Evolutionary conservation across 306 rosid species (phyloP), one percentile per base, ranked within the genome.

Genomic region (Dryas octopetala): DNA sequence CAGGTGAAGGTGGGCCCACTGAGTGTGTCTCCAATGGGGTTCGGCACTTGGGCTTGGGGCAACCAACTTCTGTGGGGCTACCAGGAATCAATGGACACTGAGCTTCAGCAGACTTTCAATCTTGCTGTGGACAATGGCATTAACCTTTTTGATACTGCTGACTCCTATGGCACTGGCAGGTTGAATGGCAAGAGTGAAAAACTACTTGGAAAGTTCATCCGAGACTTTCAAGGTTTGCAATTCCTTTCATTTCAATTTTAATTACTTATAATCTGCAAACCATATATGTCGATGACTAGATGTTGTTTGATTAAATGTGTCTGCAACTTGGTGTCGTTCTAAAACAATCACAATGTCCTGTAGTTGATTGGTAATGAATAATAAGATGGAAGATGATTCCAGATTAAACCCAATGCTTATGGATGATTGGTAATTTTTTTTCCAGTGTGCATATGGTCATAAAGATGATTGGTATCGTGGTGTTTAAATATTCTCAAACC

Each of bases 21-120:
- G 38, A 91, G 77, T 81, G 91, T 95, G 16, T 95, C 97, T 69
- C 98, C 97, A 8, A 95, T 95, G 96, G 97, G 97, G 58, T 85
- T 91, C 66, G 98, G 97, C 76, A 95, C 97, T 0, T 95, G 98
- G 98, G 98, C 98, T 26, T 95, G 98, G 98, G 98, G 98, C 52
- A 95, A 91, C 87, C 97, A 95, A 69, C 66, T 95, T 60, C 88
- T 95, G 11, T 95, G 98, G 97, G 97, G 96, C 0, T 95, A 95
- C 75, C 81, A 83, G 70, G 86, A 91, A 78, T 86, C 97, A 32
- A 95, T 91, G 98, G 97, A 95, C 81, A 41, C 49, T 63, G 96
- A 91, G 69, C 98, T 95, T 71, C 97, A 95, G 59, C 91, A 79
- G 68, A 53, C 88, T 43, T 91, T 95, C 83, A 85, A 89, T 82